Evolutionary conservation across 2,329 filamentous ascomycete species (phyloP).

Genomic region (Botrytis tulipae): DNA sequence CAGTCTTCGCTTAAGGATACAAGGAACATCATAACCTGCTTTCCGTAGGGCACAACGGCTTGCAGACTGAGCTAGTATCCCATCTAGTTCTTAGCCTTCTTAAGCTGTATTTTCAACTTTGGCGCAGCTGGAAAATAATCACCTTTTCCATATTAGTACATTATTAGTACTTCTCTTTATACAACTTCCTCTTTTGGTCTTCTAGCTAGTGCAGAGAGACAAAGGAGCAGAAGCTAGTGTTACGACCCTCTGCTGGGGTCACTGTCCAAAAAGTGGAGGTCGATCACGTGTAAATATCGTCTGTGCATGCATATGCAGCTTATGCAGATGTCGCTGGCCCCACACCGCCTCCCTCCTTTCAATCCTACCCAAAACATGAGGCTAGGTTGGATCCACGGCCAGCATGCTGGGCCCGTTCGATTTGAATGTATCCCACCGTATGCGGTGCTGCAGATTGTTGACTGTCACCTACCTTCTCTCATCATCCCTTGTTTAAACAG

Average conservation of each 20-base stretch:
- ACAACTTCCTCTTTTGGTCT: background rate
- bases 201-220: background rate
- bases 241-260: background rate
- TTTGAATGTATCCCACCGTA: background rate
- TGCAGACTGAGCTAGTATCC: background rate
- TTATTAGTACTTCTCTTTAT: background rate
- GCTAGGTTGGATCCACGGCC: background rate
- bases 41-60: background rate
- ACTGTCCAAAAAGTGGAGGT: background rate
- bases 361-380: background rate
- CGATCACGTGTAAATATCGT: background rate
- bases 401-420: background rate
- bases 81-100: background rate
- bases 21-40: background rate
- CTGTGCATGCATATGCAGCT: background rate
- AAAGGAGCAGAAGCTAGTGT: background rate
- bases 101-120: background rate
- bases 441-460: background rate
- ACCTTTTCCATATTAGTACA: background rate
- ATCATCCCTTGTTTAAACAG: background rate
- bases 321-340: background rate
- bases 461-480: background rate
- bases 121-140: background rate
- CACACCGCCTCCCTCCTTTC: background rate
- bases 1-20: background rate